These are phyloP conservation scores for Curvularia hawaiiensis DNA, from an alignment of 2,329 filamentous ascomycete genomes.

Conservation along the genomic window DNA sequence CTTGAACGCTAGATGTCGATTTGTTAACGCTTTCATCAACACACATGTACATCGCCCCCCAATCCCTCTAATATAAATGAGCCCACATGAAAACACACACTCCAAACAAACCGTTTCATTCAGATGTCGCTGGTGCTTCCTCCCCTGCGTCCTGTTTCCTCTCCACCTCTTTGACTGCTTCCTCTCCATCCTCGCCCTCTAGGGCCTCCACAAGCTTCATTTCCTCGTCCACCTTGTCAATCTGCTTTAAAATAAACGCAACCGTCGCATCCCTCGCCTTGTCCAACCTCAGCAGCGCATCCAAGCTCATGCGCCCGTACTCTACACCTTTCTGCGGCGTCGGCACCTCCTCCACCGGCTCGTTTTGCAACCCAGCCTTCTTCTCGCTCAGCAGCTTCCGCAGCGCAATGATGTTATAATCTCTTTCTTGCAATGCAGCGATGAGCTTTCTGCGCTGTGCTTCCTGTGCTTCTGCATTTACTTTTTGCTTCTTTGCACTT, in stretches of 20 bases:
- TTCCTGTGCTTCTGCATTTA: conserved; percentile 36
- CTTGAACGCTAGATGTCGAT: too few species aligned
- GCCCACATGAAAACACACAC: background rate
- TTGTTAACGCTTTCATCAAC: background rate
- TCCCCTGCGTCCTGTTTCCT: background rate
- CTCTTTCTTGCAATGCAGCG: conserved; percentile 46
- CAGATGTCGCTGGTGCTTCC: conserved; percentile 6
- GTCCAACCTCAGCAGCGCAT: conserved; percentile 50
- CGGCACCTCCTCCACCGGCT: conserved; percentile 23
- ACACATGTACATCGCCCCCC: too few species aligned
- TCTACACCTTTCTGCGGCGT: conserved; percentile 44
- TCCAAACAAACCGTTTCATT: conserved; percentile 4
- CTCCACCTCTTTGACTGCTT: conserved; percentile 9
- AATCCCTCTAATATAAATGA: background rate
- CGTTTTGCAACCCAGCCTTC: conserved; percentile 39
- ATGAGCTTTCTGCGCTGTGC: conserved; percentile 47
- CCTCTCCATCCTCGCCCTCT: conserved; percentile 26
- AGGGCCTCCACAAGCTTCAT: conserved; percentile 33
- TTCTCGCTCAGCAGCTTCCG: conserved; percentile 54
- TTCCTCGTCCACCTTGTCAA: conserved; percentile 56
- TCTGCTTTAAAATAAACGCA: conserved; percentile 57
- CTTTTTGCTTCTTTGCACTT: conserved; percentile 40
- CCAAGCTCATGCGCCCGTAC: conserved; percentile 51
- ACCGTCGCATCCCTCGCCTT: conserved; percentile 60
- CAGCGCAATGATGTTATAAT: conserved; percentile 55